phyloP scores from a whole-genome alignment of 257 asterid genomes.

The Solanum ossicruentum region DNA sequence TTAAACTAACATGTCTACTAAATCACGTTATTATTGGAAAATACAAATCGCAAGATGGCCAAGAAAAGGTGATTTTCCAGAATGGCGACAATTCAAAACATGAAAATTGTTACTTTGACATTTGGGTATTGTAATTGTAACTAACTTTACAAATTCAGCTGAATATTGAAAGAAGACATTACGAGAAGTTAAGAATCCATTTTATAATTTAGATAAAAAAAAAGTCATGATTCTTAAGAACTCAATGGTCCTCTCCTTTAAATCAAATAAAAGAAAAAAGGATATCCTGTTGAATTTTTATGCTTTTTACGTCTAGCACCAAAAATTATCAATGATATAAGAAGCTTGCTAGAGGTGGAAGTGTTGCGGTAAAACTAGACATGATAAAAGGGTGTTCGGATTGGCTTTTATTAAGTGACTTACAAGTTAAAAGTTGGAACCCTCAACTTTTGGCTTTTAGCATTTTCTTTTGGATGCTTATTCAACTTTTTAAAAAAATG shows the following conservation, averaged over 20 bases:
- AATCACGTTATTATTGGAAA: background rate
- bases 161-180: background rate
- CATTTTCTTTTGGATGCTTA: no score
- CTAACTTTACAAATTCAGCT: background rate
- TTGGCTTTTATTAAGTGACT: no score
- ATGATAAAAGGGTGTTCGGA: no score
- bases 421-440: no score
- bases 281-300: background rate
- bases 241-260: background rate
- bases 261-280: background rate
- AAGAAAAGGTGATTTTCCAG: background rate
- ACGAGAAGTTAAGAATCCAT: background rate
- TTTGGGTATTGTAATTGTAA: background rate
- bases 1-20: background rate
- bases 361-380: no score
- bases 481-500: no score
- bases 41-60: background rate
- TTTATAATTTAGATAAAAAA: background rate
- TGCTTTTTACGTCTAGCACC: no score
- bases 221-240: background rate
- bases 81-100: background rate
- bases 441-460: no score
- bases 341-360: no score
- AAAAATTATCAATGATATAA: no score
- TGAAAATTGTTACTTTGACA: background rate